These are phyloP conservation scores for Monosporozyma yasuniensis DNA, from an alignment of 805 yeast genomes.

Conservation along the genomic window DNA sequence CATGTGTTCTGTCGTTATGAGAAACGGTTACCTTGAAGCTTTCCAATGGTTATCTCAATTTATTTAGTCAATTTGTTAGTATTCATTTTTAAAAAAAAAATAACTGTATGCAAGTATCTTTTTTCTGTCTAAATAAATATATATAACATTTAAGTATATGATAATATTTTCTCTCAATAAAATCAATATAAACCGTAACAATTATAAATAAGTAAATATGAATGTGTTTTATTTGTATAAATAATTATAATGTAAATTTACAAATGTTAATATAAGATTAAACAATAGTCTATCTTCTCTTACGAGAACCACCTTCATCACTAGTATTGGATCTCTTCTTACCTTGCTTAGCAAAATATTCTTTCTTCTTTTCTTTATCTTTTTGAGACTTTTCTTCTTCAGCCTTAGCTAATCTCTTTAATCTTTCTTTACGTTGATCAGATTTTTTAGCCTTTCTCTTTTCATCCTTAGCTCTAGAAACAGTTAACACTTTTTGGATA, in stretches of 20 bases:
- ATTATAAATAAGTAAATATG: no score
- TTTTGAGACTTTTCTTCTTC: constrained; percentile 65
- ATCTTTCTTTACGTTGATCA: constrained; percentile 64
- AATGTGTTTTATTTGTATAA: no score
- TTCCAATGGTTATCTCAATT: constrained; percentile 97
- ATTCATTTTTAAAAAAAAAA: neutral
- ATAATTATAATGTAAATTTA: neutral
- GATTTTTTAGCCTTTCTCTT: constrained; percentile 65
- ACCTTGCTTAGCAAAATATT: constrained; percentile 65
- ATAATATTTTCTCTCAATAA: neutral
- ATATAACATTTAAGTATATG: neutral
- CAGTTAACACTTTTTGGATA: constrained; percentile 77
- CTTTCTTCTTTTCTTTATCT: constrained; percentile 80
- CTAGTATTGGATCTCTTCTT: constrained; percentile 44
- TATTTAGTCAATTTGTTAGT: constrained; percentile 39
- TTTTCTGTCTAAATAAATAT: neutral
- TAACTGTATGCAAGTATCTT: no score
- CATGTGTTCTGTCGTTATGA: constrained; percentile 97
- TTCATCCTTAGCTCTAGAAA: constrained; percentile 76
- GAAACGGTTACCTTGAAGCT: constrained; percentile 98
- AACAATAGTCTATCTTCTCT: constrained; percentile 9
- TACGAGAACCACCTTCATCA: constrained; percentile 26
- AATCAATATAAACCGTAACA: neutral
- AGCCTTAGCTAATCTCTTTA: constrained; percentile 65
- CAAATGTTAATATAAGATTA: neutral